Evolutionary conservation across 148 eudicot genomes (phyloP).

Genomic region (Simmondsia chinensis): DNA sequence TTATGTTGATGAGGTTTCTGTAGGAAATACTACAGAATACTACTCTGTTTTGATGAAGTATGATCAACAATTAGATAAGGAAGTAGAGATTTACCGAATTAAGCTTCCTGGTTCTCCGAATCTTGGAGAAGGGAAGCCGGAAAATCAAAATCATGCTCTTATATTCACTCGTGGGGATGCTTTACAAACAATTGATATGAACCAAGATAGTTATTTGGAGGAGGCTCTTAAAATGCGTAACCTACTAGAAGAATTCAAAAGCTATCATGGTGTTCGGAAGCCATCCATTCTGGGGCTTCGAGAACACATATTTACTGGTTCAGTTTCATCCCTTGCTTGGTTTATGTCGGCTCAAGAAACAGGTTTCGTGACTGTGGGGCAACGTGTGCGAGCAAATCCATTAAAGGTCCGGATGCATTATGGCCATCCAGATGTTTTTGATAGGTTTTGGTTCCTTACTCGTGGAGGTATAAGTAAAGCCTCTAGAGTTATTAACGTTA

Average conservation of each 20-base stretch:
- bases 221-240: constrained; percentile 90
- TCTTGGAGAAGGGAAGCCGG: constrained; percentile 96
- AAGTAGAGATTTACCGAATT: constrained; percentile 85
- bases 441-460: constrained; percentile 88
- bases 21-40: constrained; percentile 50
- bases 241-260: constrained; percentile 71
- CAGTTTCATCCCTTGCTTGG: constrained; percentile 91
- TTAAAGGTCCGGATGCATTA: constrained; percentile 90
- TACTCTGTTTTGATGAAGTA: constrained; percentile 93
- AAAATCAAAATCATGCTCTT: constrained; percentile 90
- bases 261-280: constrained; percentile 66
- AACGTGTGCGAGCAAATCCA: constrained; percentile 90
- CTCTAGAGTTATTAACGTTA: constrained; percentile 79
- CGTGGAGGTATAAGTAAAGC: constrained; percentile 94
- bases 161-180: constrained; percentile 95
- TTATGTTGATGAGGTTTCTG: constrained; percentile 74
- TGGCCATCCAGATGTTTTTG: constrained; percentile 95
- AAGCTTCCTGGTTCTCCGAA: constrained; percentile 86
- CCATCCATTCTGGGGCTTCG: constrained; percentile 90
- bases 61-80: constrained; percentile 64
- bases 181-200: constrained; percentile 93
- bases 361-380: constrained; percentile 92
- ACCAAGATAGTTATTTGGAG: constrained; percentile 93
- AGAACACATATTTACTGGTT: constrained; percentile 86
- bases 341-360: constrained; percentile 94